These are phyloP conservation scores for Sugiyamaella smithiae DNA, from an alignment of 805 yeast genomes.

Conservation along the genomic window DNA sequence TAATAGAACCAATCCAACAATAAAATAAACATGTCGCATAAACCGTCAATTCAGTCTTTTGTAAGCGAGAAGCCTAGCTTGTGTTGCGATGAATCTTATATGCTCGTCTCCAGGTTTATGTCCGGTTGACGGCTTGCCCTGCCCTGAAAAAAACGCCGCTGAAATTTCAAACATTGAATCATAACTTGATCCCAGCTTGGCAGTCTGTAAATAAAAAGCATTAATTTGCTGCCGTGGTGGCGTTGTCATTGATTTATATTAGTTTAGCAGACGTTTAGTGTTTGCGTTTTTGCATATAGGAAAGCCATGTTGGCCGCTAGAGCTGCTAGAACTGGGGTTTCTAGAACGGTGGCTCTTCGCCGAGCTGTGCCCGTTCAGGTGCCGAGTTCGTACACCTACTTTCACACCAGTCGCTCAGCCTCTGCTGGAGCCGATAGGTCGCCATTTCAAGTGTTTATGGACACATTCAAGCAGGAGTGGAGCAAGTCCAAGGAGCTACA, in stretches of 20 bases:
- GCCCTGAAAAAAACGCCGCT: slow-evolving; percentile 3
- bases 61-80: too few relatives aligned
- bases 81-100: too few relatives aligned
- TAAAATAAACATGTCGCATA: too few relatives aligned
- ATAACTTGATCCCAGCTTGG: background rate
- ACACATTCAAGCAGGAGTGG: slow-evolving; percentile 89
- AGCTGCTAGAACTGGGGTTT: slow-evolving; percentile 5
- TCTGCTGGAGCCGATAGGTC: slow-evolving; percentile 26
- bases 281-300: slow-evolving; percentile 5
- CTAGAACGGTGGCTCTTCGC: too few relatives aligned
- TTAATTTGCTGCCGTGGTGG: background rate
- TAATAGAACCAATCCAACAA: too few relatives aligned
- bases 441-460: slow-evolving; percentile 89
- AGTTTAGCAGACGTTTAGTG: background rate
- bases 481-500: slow-evolving; percentile 85
- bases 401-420: background rate
- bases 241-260: background rate
- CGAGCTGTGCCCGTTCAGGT: background rate
- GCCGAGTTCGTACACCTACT: background rate
- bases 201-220: background rate
- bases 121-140: too few relatives aligned
- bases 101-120: too few relatives aligned
- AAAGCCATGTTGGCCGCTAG: background rate
- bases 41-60: too few relatives aligned
- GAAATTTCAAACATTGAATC: background rate